Conservation (phyloP, 768 basidiomycete species). For the Ramaria rubella region DNA sequence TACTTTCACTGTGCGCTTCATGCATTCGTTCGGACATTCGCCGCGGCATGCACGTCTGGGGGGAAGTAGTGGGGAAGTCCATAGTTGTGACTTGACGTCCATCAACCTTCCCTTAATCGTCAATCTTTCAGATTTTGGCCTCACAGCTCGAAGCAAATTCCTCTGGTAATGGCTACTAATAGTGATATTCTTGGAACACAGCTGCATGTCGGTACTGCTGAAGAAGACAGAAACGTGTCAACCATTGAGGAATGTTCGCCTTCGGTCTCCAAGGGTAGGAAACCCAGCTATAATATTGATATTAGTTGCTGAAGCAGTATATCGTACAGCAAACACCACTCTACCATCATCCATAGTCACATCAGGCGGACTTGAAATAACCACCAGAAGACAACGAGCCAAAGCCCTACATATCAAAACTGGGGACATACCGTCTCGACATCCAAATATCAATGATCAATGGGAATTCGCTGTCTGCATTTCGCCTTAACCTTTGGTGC, state of each 20-base stretch:
- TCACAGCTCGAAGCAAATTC: no score
- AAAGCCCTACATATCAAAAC: no score
- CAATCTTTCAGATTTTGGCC: conserved; percentile 54
- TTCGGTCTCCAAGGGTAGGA: not conserved
- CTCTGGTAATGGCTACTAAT: not conserved
- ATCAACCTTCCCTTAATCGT: no score
- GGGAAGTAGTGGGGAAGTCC: no score
- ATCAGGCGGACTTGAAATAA: not conserved
- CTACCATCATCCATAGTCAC: not conserved
- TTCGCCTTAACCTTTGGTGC: not conserved
- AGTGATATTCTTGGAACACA: not conserved
- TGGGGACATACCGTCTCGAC: no score
- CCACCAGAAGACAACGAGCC: not conserved
- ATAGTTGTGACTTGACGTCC: no score
- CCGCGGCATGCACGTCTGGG: no score
- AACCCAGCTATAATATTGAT: no score
- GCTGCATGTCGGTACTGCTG: not conserved
- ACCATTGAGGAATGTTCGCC: not conserved
- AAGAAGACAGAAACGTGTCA: not conserved
- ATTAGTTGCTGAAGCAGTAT: not conserved
- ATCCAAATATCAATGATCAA: no score
- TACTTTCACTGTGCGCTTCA: no score
- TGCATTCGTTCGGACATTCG: no score
- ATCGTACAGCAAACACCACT: not conserved
- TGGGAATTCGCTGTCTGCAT: conserved; percentile 56